Evolutionary conservation across 163 green algal genomes (phyloP).

Genomic region (Coccomyxa subellipsoidea): DNA sequence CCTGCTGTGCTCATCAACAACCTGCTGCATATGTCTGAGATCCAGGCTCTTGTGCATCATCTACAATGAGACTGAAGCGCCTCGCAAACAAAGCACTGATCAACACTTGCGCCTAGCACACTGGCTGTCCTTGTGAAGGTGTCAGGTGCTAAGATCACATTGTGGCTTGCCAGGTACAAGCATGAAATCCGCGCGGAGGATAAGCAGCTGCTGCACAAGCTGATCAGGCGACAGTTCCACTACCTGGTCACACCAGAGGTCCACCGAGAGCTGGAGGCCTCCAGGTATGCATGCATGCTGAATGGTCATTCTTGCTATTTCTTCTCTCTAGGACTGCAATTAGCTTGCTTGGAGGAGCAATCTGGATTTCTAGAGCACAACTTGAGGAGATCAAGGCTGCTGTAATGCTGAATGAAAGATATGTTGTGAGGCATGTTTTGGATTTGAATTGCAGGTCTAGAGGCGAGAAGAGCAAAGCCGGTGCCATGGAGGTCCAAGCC

Average conservation of each 20-base stretch:
- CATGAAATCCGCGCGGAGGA: constrained; percentile 80
- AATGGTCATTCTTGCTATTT: not conserved
- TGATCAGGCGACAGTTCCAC: constrained; percentile 77
- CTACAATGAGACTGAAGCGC: too few species aligned
- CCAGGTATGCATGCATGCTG: constrained; percentile 16
- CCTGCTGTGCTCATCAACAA: too few species aligned
- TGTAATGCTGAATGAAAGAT: not conserved
- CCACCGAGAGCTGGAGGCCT: constrained; percentile 74
- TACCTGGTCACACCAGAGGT: constrained; percentile 88
- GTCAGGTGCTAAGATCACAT: not conserved
- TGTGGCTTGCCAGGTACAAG: constrained; percentile 67
- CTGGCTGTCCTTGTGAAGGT: too few species aligned
- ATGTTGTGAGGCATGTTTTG: too few species aligned
- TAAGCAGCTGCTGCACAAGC: constrained; percentile 64
- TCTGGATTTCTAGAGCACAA: too few species aligned
- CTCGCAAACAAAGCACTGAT: too few species aligned
- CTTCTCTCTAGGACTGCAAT: not conserved
- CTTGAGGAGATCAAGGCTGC: too few species aligned
- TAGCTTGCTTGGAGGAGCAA: constrained; percentile 21
- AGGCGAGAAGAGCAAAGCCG: constrained; percentile 14
- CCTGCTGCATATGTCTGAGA: too few species aligned
- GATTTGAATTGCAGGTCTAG: constrained; percentile 24
- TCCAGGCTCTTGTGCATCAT: too few species aligned
- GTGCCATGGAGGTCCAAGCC: constrained; percentile 8
- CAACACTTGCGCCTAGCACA: too few species aligned